phyloP scores from a whole-genome alignment of 78 protist genomes.

The Guillardia theta region DNA sequence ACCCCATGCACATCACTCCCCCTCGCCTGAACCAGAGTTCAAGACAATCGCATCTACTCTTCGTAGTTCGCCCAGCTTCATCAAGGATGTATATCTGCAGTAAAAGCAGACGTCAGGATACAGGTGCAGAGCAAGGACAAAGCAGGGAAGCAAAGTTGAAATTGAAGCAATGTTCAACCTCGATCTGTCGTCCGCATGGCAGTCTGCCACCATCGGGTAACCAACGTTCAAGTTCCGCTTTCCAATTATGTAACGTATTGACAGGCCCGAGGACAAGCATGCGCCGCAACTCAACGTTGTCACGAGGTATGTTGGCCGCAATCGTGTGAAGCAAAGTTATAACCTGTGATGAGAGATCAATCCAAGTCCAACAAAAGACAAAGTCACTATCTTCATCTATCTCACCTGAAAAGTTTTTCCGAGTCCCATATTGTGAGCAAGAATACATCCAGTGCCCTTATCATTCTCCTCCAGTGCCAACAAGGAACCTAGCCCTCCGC shows the following conservation, averaged over 20 bases:
- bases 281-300: neutral
- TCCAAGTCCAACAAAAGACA: neutral
- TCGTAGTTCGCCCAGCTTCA: neutral
- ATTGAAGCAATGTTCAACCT: no score
- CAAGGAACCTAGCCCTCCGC: neutral
- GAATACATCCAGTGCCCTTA: neutral
- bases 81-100: neutral
- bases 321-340: neutral
- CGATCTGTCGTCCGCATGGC: neutral
- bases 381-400: neutral
- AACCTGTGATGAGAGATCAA: neutral
- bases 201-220: neutral
- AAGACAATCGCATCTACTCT: neutral
- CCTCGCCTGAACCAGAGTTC: neutral
- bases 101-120: neutral
- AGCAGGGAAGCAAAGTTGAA: no score
- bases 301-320: neutral
- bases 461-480: neutral
- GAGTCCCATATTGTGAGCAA: neutral
- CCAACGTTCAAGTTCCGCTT: neutral
- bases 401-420: neutral
- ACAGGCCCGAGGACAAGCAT: neutral
- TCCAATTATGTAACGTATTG: neutral
- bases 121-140: no score
- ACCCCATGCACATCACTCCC: neutral